Base-by-base conservation (phyloP, 2,329 filamentous ascomycete genomes). In the Colletotrichum spaethianum region DNA sequence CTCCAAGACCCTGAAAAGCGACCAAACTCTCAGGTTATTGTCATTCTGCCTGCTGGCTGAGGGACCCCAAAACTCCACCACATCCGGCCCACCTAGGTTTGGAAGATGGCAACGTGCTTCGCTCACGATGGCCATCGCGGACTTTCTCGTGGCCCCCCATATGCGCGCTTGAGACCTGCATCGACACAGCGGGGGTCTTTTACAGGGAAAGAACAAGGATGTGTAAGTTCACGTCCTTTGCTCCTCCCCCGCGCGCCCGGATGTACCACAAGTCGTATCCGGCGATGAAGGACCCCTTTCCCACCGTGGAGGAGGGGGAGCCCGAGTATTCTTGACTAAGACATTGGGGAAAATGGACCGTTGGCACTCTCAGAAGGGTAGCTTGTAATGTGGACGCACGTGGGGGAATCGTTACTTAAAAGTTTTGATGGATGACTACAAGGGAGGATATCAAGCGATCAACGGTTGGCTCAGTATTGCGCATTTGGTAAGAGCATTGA, bases 81-180 rank as follows among this genome's bases (percentile, higher is more conserved):
- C 31, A 23, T 28, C 36, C 36, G 64, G 57, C 46, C 69, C 64
- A 63, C 64, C 46, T 59, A 26, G 36, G 44, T 52, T 52, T 18
- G n/a, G 26, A 48, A 72, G 65, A 53, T 59, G 40, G 57, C 48
- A 59, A 57, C 56, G 42, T 36, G 56, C 57, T 28, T 50, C 53
- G 67, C 38, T 28, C 26, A 59, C 62, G 38, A 65, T 57, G 31
- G 14, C 26, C 50, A 18, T 56, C 50, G 31, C 18, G 16, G 12
- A 56, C 26, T 40, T 40, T 40, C 31, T 61, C n/a, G 50, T 59
- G 42, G 26, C 42, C 60, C 26, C 67, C 50, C 53, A 40, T 69
- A 42, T 42, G 52, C 52, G 26, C 18, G 40, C 48, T 56, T 56
- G 26, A 53, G 42, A 40, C 40, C 44, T 61, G 62, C 62, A 66